A percentile compares a stretch with the other conserved stretches of the same genome.
Conservation (phyloP, 2,329 filamentous ascomycete genomes). For the Fusarium lyarnte region DNA sequence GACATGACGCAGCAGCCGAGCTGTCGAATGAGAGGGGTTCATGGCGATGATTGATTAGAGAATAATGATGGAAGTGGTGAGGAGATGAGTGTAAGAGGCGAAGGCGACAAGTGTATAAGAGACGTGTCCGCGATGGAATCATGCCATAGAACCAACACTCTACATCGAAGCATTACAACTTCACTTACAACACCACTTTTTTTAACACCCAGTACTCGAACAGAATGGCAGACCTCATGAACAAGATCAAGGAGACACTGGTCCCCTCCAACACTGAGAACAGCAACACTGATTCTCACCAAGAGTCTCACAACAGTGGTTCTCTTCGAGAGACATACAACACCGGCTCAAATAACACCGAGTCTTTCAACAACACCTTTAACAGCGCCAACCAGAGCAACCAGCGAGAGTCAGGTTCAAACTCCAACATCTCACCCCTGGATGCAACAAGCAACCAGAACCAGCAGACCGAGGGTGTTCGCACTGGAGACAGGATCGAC, state of each 20-base stretch:
- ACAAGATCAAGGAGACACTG: slow-evolving; percentile 36
- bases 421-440: neutral
- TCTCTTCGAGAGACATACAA: neutral
- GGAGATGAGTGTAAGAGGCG: neutral
- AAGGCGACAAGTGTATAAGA: neutral
- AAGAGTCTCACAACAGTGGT: neutral
- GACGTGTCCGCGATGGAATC: neutral
- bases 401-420: neutral
- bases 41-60: neutral
- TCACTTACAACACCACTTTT: neutral
- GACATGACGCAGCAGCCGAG: slow-evolving; percentile 24
- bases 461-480: slow-evolving; percentile 11
- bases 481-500: slow-evolving; percentile 22
- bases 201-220: rapidly evolving
- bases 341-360: neutral
- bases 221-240: slow-evolving; percentile 31
- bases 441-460: neutral
- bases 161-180: neutral
- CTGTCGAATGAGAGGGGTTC: slow-evolving; percentile 1
- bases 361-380: neutral
- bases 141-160: rapidly evolving
- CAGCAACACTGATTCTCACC: neutral
- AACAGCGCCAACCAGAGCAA: slow-evolving; percentile 13
- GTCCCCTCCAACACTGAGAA: slow-evolving; percentile 6
- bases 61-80: slow-evolving; percentile 10